Percentiles rank a stretch among this genome's conserved stretches.
phyloP scores from a whole-genome alignment of 352 stramenopile genomes.

The Thraustotheca clavata region DNA sequence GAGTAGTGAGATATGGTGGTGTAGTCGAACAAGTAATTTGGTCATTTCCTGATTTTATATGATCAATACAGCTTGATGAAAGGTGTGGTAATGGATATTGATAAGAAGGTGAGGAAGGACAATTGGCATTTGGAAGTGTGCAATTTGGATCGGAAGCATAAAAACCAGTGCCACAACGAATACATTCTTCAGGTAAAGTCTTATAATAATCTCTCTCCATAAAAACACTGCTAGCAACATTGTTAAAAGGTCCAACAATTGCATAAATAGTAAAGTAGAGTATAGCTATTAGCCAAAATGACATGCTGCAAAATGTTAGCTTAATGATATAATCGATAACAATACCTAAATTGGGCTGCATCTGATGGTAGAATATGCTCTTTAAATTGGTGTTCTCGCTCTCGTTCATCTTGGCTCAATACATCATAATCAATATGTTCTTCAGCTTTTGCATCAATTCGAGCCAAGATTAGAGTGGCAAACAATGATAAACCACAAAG shows the following conservation, averaged over 20 bases:
- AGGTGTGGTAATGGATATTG: slow-evolving; percentile 10
- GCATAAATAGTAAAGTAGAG: slow-evolving; percentile 14
- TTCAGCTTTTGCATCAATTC: slow-evolving; percentile 1
- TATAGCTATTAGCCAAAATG: slow-evolving; percentile 19
- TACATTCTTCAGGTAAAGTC: not conserved
- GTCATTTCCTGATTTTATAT: not conserved
- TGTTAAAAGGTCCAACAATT: slow-evolving; percentile 16
- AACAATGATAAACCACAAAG: slow-evolving; percentile 13
- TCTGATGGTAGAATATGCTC: not conserved
- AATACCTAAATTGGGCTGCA: slow-evolving; percentile 1
- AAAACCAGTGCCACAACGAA: slow-evolving; percentile 10
- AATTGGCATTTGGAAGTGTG: not conserved
- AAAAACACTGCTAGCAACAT: slow-evolving; percentile 13
- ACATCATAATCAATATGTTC: too few relatives aligned
- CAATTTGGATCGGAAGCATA: slow-evolving; percentile 4
- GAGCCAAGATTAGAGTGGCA: slow-evolving; percentile 1
- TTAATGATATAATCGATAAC: not conserved
- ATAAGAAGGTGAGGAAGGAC: slow-evolving; percentile 12
- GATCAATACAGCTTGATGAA: slow-evolving; percentile 7
- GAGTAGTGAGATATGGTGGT: slow-evolving; percentile 10
- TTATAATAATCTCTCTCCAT: slow-evolving; percentile 18
- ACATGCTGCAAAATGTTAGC: not conserved
- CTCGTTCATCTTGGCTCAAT: too few relatives aligned
- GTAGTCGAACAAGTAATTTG: not conserved
- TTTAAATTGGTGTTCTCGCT: not conserved